Conservation (phyloP, 2,329 filamentous ascomycete genomes). For the Colletotrichum liriopes region DNA sequence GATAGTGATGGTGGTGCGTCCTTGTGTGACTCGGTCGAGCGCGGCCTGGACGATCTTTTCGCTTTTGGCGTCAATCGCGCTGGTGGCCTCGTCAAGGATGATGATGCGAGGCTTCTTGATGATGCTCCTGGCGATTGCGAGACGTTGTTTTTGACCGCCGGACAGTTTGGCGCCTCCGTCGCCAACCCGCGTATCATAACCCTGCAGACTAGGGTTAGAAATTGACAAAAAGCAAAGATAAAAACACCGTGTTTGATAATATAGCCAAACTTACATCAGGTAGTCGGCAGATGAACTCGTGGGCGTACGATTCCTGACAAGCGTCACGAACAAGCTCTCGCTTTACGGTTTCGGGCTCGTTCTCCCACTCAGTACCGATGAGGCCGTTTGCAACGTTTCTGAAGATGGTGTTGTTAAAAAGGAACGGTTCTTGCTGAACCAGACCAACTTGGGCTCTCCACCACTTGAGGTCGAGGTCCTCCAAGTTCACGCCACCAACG, state of each 20-base stretch:
- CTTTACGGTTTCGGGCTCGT: slow-evolving; percentile 57
- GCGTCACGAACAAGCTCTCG: slow-evolving; percentile 61
- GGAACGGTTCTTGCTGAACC: slow-evolving; percentile 70
- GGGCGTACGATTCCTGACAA: slow-evolving; percentile 66
- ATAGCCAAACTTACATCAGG: slow-evolving; percentile 53
- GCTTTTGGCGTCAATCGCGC: slow-evolving; percentile 57
- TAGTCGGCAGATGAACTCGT: slow-evolving; percentile 67
- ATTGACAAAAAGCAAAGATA: not conserved
- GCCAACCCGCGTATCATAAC: slow-evolving; percentile 71
- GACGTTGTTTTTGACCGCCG: slow-evolving; percentile 74
- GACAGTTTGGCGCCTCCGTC: slow-evolving; percentile 73
- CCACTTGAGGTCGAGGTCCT: slow-evolving; percentile 54
- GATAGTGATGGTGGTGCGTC: slow-evolving; percentile 46
- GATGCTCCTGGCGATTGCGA: slow-evolving; percentile 75
- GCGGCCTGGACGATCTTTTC: slow-evolving; percentile 59
- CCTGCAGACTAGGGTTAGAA: slow-evolving; percentile 43
- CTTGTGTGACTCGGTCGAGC: slow-evolving; percentile 41
- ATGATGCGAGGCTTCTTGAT: slow-evolving; percentile 74
- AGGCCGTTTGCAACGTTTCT: slow-evolving; percentile 66
- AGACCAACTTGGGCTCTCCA: slow-evolving; percentile 63
- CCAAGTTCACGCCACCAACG: slow-evolving; percentile 41
- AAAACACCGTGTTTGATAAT: no score
- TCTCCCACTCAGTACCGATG: slow-evolving; percentile 54
- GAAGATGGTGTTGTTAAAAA: slow-evolving; percentile 69
- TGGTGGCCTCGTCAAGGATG: slow-evolving; percentile 76